These are phyloP conservation scores for Syzygium malaccense DNA, from an alignment of 441 rosid genomes.

Conservation along the genomic window DNA sequence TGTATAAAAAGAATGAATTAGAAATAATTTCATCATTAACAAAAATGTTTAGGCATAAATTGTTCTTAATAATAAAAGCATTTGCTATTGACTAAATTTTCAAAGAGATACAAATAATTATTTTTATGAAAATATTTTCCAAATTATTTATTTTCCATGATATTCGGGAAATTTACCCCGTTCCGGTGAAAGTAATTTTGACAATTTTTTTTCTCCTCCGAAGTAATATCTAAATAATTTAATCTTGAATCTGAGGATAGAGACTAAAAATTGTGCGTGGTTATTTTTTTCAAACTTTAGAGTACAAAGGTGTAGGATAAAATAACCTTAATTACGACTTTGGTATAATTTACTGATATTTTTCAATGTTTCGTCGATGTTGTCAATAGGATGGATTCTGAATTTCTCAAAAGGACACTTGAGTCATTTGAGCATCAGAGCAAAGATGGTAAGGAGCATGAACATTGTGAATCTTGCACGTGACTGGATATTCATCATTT, in stretches of 20 bases:
- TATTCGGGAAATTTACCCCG: background rate
- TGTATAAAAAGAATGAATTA: background rate
- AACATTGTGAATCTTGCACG: too few relatives aligned
- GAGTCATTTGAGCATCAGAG: too few relatives aligned
- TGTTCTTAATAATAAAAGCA: too few relatives aligned
- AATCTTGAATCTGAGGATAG: too few relatives aligned
- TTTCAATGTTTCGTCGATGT: background rate
- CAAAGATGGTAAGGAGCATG: too few relatives aligned
- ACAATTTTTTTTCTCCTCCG: background rate
- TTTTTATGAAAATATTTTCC: too few relatives aligned
- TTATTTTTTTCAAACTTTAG: background rate
- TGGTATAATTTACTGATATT: too few relatives aligned
- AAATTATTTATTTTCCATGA: too few relatives aligned
- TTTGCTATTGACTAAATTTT: background rate
- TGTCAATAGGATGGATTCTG: background rate
- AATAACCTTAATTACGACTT: background rate
- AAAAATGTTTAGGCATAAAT: too few relatives aligned
- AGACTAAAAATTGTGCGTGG: accelerated
- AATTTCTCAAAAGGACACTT: too few relatives aligned
- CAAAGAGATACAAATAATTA: background rate
- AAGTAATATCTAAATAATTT: too few relatives aligned
- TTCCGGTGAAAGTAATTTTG: too few relatives aligned
- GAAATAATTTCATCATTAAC: background rate
- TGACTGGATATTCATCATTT: accelerated
- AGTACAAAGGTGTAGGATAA: background rate